phyloP scores from a whole-genome alignment of 768 basidiomycete species.

The Brasilioporus rufonigricans region DNA sequence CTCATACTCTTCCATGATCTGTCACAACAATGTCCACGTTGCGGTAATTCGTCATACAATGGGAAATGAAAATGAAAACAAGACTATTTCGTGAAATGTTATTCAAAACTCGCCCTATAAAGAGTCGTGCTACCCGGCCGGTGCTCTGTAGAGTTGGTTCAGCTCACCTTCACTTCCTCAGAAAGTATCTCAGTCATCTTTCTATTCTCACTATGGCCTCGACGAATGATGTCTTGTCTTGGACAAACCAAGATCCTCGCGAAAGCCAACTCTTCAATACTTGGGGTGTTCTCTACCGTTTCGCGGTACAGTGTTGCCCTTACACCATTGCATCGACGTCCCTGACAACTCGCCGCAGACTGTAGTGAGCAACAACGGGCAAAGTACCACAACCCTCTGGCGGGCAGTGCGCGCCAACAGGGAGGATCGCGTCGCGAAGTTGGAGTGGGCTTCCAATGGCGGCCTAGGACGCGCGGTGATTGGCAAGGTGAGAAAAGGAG shows the following conservation, averaged over 20 bases:
- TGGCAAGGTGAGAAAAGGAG: conserved; percentile 60
- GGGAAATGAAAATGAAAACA: conserved; percentile 36
- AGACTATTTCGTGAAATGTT: conserved; percentile 47
- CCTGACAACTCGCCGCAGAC: conserved; percentile 49
- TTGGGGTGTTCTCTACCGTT: conserved; percentile 79
- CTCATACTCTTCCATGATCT: conserved; percentile 68
- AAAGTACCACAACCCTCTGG: conserved; percentile 75
- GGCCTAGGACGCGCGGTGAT: conserved; percentile 83
- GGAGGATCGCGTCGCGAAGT: conserved; percentile 84
- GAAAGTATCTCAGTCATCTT: conserved; percentile 31
- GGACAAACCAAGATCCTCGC: conserved; percentile 85
- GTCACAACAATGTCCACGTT: conserved; percentile 72
- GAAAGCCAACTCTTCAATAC: conserved; percentile 81
- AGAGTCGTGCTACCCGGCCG: conserved; percentile 31
- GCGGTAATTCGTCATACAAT: conserved; percentile 59
- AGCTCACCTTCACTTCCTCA: conserved; percentile 32
- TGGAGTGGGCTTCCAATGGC: conserved; percentile 83
- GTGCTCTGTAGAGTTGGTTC: conserved; percentile 22
- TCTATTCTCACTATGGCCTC: conserved; percentile 46
- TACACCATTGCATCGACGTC: conserved; percentile 14
- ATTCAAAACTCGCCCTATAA: conserved; percentile 52
- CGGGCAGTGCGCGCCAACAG: conserved; percentile 80
- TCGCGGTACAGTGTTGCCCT: conserved; percentile 51
- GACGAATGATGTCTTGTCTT: conserved; percentile 72
- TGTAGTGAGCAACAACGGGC: conserved; percentile 56